Evolutionary conservation across 169 alveolate genomes (phyloP), one percentile per base, ranked within the genome.

Genomic region (Babesia caballi): DNA sequence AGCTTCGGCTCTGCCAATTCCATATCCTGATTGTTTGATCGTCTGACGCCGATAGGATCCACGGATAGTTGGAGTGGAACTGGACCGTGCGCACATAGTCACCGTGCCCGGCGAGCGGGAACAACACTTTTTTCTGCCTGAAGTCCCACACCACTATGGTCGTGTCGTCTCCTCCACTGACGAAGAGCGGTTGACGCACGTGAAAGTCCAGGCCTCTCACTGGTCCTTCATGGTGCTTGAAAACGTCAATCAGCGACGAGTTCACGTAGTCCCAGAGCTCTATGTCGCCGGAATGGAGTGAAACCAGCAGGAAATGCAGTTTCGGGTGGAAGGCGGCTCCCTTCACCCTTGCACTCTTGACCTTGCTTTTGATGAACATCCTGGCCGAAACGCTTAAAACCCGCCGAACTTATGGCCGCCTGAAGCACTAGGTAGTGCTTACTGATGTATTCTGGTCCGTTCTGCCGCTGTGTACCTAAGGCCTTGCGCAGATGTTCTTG

Each of bases 101-200:
- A 60, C 93, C 73, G 80, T 97, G 99, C 6, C 99, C 99, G 12
- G 85, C 71, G 57, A 97, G 84, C 33, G 95, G 90, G 80, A 95
- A 95, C 52, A 95, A 85, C 85, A 97, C 94, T 69, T 94, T 94
- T 75, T 94, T 96, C 61, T 90, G 91, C 81, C 92, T 95, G 66
- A 94, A 93, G 80, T 96, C 94, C 98, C 98, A 96, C 4, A 93
- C 95, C 59, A 92, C 95, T 2, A 97, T 95, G 61, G 92, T 92
- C 73, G 93, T 91, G 67, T 97, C 99, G 84, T 97, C 99, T 36
- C 98, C 98, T n/a, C 98, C 99, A 51, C 98, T 93, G 27, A 94
- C 98, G 65, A 97, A 97, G 25, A 97, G 90, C 38, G 98, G 98
- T 67, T 96, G 97, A 57, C 94, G 87, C 3, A 68, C 67, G 72